Evolutionary conservation across 2,329 filamentous ascomycete species (phyloP), one percentile per base, ranked within the genome.

Genomic region (Colletotrichum sublineola): DNA sequence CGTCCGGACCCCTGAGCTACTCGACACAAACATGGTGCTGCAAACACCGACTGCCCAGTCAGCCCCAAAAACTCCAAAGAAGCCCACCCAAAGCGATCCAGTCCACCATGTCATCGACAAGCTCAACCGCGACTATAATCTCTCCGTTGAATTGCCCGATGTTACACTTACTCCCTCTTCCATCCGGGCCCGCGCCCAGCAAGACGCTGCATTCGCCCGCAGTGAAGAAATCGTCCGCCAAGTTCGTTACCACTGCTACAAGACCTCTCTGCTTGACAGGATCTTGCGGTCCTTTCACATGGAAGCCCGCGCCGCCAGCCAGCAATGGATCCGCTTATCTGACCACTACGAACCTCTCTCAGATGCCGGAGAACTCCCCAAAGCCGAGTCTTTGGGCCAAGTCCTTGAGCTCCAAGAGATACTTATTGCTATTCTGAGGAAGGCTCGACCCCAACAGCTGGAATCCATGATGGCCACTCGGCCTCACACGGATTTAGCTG

Each of bases 101-200:
- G 42, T 62, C 24, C 20, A 15, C 24, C 46, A 66, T 18, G 44
- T 53, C 29, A 52, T 64, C 15, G 75, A 76, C 74, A 74, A 48
- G 48, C 40, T 57, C 14, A 68, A 73, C 31, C 50, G 40, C 42
- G 63, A 71, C n/a, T 71, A 67, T 33, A 71, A 65, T 2, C 33
- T 56, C 24, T 67, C 68, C 29, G 73, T 74, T 38, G 58, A 73
- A 18, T 18, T 57, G n/a, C 31, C 57, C 0, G 53, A 74, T 29
- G 42, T n/a, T 4, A 66, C 55, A 20, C 44, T 66, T 1, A 61
- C 72, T 18, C 64, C 72, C 15, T 40, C 31, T 8, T 44, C 58
- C 11, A 36, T 18, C 5, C 57, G 46, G 15, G 24, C 11, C 2
- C 53, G 64, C 24, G 46, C 55, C 36, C 1, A 14, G 33, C 20